Conservation (phyloP, 345 rosid species). For the Conringia planisiliqua region DNA sequence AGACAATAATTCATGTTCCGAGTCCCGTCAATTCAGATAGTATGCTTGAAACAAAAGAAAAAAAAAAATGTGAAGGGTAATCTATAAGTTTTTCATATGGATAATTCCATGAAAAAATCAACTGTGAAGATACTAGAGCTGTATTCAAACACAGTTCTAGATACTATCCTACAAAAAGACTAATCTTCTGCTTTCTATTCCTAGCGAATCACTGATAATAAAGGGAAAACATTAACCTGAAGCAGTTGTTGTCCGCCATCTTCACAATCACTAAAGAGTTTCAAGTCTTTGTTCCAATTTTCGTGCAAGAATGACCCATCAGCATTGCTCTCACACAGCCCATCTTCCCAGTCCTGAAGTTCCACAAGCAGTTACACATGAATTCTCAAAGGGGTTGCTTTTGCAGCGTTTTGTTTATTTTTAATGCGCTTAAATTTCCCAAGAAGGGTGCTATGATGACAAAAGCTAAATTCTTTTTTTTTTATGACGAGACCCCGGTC, state of each 20-base stretch:
- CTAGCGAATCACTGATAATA: background rate
- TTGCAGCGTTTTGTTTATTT: background rate
- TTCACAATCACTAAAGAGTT: slow-evolving; percentile 67
- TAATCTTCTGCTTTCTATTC: background rate
- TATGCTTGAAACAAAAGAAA: background rate
- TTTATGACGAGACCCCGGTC: background rate
- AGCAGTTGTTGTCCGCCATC: slow-evolving; percentile 88
- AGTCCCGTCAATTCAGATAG: background rate
- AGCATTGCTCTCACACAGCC: slow-evolving; percentile 75
- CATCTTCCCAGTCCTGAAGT: slow-evolving; percentile 91
- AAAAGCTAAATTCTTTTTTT: background rate
- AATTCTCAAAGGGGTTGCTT: slow-evolving; percentile 1
- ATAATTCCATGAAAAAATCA: background rate
- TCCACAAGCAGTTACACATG: slow-evolving; percentile 14
- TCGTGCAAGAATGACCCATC: slow-evolving; percentile 92
- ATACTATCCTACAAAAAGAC: background rate
- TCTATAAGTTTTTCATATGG: background rate
- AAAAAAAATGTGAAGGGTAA: background rate
- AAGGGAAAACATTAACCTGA: slow-evolving; percentile 52
- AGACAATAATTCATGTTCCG: background rate
- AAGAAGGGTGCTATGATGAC: slow-evolving; percentile 7
- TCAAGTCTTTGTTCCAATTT: slow-evolving; percentile 84
- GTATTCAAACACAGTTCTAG: background rate
- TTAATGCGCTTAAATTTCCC: background rate
- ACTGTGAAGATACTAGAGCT: background rate